Percentiles rank a stretch among this genome's conserved stretches.
These are phyloP conservation scores for Candolleomyces aberdarensis DNA, from an alignment of 768 basidiomycete genomes.

Conservation along the genomic window DNA sequence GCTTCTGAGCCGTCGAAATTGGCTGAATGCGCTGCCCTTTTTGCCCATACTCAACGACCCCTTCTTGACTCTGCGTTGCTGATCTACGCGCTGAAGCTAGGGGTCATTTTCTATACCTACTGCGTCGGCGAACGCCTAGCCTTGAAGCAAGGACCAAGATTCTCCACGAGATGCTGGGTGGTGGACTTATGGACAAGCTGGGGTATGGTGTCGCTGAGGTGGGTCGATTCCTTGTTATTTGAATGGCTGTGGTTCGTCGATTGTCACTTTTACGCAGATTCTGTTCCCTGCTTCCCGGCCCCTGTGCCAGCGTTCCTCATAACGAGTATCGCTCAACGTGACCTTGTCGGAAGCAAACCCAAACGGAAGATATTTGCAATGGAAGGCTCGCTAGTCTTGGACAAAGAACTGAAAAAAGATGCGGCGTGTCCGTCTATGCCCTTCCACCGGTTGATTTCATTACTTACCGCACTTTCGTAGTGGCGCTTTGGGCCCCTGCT, in stretches of 20 bases:
- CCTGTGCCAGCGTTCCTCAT: slow-evolving; percentile 62
- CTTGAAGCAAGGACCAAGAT: slow-evolving; percentile 50
- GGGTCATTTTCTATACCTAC: slow-evolving; percentile 61
- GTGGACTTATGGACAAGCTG: slow-evolving; percentile 41
- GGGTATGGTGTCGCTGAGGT: slow-evolving; percentile 36
- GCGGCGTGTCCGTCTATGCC: slow-evolving; percentile 30
- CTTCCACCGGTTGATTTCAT: slow-evolving; percentile 5
- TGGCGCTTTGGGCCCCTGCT: slow-evolving; percentile 59
- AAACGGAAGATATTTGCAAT: slow-evolving; percentile 67
- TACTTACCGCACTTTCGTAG: background rate
- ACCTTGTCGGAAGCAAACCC: slow-evolving; percentile 70
- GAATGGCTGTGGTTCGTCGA: no score
- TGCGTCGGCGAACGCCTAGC: slow-evolving; percentile 49
- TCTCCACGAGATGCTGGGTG: slow-evolving; percentile 68
- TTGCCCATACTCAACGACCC: slow-evolving; percentile 9
- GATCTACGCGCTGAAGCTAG: slow-evolving; percentile 61
- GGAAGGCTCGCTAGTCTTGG: slow-evolving; percentile 54
- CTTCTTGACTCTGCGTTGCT: slow-evolving; percentile 30
- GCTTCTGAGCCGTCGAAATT: background rate
- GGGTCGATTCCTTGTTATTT: background rate
- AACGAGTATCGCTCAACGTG: slow-evolving; percentile 64
- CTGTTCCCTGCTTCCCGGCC: slow-evolving; percentile 37
- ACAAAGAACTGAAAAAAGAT: slow-evolving; percentile 43
- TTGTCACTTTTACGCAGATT: slow-evolving; percentile 25
- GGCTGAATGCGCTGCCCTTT: slow-evolving; percentile 4